Percentiles rank a stretch among this genome's conserved stretches.
Conservation (phyloP, 1,139 yeast species). For the Wickerhamomyces sp. region DNA sequence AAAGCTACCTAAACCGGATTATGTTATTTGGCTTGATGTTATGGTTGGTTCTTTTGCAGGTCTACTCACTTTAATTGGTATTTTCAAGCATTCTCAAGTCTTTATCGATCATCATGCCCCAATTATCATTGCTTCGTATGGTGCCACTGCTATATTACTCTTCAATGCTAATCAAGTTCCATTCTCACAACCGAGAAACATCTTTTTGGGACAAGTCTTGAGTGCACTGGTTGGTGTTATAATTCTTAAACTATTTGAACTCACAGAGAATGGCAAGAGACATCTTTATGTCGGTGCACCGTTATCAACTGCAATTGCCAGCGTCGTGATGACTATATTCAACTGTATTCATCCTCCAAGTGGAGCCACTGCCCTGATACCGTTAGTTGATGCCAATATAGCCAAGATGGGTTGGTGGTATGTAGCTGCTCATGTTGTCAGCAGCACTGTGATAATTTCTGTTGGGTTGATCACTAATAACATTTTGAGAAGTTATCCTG, state of each 20-base stretch:
- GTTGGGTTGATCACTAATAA: constrained; percentile 57
- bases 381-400: constrained; percentile 43
- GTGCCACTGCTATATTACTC: constrained; percentile 61
- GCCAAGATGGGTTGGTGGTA: constrained; percentile 64
- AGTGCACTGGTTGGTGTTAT: constrained; percentile 51
- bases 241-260: constrained; percentile 48
- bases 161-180: constrained; percentile 56
- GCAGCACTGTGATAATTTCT: constrained; percentile 43
- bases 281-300: constrained; percentile 62
- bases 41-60: constrained; percentile 48
- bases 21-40: constrained; percentile 43
- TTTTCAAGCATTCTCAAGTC: constrained; percentile 41
- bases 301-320: constrained; percentile 49
- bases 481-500: constrained; percentile 49
- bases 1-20: constrained; percentile 33
- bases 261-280: constrained; percentile 34
- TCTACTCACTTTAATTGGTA: constrained; percentile 44
- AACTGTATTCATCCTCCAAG: constrained; percentile 72
- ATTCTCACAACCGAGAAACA: constrained; percentile 62
- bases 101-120: constrained; percentile 46
- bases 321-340: constrained; percentile 51
- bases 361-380: constrained; percentile 66
- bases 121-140: constrained; percentile 55
- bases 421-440: constrained; percentile 50
- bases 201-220: constrained; percentile 52